Base-by-base conservation (phyloP, 352 stramenopile genomes). In the Globisporangium nunn region DNA sequence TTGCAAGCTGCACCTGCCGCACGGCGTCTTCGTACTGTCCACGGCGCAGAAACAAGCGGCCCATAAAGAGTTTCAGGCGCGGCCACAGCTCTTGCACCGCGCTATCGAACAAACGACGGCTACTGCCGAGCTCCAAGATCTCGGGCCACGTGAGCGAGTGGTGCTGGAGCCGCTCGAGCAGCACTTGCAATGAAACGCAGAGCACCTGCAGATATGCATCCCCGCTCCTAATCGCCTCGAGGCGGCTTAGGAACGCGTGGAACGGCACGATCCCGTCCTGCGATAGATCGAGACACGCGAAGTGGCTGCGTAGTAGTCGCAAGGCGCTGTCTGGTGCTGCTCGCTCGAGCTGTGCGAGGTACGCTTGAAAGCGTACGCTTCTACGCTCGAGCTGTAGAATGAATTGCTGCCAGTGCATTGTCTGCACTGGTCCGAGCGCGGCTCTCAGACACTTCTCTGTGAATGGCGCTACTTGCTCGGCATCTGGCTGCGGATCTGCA, bases 331-430 rank as follows among this genome's bases (percentile, higher is more conserved):
- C 66, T 8, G 71, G 55, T 2, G 81, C 41, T 12, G 48, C n/a
- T 2, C 40, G 56, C 35, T 80, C 75, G 1, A 72, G 52, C 0
- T 70, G 56, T 0, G 52, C 59, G 15, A 82, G 17, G 47, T 81
- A 74, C 4, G 69, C 56, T 41, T 75, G 66, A 17, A 85, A 68
- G 14, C 68, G 17, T 31, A 67, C 31, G 35, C 64, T 82, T 1
- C 62, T 31, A 0, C 46, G 59, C 55, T 87, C 78, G 18, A 88
- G 58, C 31, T 62, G 62, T 10, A 82, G 51, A 3, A 88, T 30
- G n/a, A 88, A 44, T 37, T 84, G 66, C 61, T 88, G 78, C 78
- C 78, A 88, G 44, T 88, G 78, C 5, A 85, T 18, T 18, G 56
- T 62, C 29, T 67, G 66, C 40, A 62, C 49, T 2, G 61, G 49